Conservation (phyloP, 768 basidiomycete genomes). For the Auricularia cornea region DNA sequence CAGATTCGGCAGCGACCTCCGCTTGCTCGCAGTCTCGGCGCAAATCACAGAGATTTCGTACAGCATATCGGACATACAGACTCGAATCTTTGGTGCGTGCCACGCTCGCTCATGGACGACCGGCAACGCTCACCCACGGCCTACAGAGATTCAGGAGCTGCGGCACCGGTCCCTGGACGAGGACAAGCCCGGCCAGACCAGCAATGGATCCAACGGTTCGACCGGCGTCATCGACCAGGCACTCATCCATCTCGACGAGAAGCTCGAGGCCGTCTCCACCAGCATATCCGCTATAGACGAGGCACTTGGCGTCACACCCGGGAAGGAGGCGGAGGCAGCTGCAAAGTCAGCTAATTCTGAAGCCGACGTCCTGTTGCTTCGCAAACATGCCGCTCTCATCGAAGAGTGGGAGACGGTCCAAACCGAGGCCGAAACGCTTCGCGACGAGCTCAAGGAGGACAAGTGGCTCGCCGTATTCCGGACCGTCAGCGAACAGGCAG, state of each 20-base stretch:
- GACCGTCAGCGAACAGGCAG: conserved; percentile 88
- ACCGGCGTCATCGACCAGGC: conserved; percentile 74
- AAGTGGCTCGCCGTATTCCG: conserved; percentile 95
- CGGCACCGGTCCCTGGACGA: conserved; percentile 58
- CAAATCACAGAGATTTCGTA: conserved; percentile 85
- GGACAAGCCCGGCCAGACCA: conserved; percentile 45
- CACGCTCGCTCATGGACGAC: background rate
- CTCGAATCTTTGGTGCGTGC: conserved; percentile 72
- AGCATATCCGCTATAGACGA: conserved; percentile 65
- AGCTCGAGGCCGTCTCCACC: conserved; percentile 60
- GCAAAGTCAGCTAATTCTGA: conserved; percentile 23
- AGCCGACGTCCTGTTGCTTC: conserved; percentile 41
- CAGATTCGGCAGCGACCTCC: conserved; percentile 50
- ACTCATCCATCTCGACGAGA: conserved; percentile 70
- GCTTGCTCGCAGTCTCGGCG: conserved; percentile 67
- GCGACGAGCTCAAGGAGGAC: conserved; percentile 93
- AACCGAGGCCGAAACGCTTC: conserved; percentile 68
- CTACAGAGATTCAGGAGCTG: conserved; percentile 81
- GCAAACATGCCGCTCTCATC: conserved; percentile 66
- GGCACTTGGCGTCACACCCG: conserved; percentile 48
- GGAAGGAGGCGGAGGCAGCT: conserved; percentile 41
- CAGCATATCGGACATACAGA: conserved; percentile 81
- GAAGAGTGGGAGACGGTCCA: conserved; percentile 78
- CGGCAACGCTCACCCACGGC: background rate
- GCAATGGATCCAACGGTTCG: conserved; percentile 27